Percentiles rank a stretch among this genome's conserved stretches.
These are phyloP conservation scores for Leucosporidium creatinivorum DNA, from an alignment of 768 basidiomycete species.

Conservation along the genomic window DNA sequence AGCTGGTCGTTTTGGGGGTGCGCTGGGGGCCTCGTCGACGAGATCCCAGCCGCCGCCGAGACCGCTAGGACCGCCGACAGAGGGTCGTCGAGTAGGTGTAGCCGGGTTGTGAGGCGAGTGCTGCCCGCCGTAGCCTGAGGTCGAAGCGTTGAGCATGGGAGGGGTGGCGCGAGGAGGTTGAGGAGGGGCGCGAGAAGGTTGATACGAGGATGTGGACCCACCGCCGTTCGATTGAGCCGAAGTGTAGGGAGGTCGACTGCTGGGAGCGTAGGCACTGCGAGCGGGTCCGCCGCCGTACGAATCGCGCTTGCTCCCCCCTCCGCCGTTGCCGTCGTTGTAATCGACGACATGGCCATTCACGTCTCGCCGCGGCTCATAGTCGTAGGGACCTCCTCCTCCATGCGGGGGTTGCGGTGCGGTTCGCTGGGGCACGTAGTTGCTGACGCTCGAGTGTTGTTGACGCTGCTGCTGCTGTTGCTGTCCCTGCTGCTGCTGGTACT, in stretches of 20 bases:
- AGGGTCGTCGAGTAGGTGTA: background rate
- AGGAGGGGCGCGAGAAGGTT: background rate
- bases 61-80: background rate
- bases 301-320: background rate
- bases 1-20: background rate
- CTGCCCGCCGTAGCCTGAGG: background rate
- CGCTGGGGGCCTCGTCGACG: slow-evolving; percentile 6
- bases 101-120: background rate
- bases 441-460: no score
- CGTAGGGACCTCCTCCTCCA: background rate
- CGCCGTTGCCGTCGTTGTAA: background rate
- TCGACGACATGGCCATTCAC: background rate
- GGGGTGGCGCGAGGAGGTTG: background rate
- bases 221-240: background rate
- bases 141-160: background rate
- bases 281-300: slow-evolving; percentile 15
- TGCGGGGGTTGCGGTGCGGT: background rate
- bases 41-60: slow-evolving; percentile 5
- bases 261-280: slow-evolving; percentile 17
- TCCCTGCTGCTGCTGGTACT: slow-evolving; percentile 2
- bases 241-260: slow-evolving; percentile 15
- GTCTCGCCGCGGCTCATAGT: background rate
- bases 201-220: background rate
- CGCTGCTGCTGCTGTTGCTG: background rate
- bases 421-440: slow-evolving; percentile 10